Base-by-base conservation (phyloP, 805 yeast genomes). In the Maudiozyma bulderi region DNA sequence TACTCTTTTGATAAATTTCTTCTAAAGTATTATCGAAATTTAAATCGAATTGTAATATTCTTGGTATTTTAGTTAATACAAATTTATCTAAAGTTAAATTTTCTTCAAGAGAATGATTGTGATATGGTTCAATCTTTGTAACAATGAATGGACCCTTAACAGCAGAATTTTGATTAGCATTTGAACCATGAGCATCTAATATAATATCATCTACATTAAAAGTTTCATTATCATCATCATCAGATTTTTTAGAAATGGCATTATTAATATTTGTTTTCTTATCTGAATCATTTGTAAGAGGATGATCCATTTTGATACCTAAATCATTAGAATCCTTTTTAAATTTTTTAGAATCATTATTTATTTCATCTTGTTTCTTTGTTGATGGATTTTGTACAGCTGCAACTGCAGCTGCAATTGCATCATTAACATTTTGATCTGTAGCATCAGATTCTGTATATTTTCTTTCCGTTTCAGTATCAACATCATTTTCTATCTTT, bases 321-420 rank as follows among this genome's bases (percentile, higher is more conserved):
- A 39, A 29, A 9, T 39, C 30, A 39, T n/a, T 10, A 34, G n/a
- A 10, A n/a, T 34, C 37, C 26, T 20, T 20, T 20, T 20, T 20
- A 20, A 20, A 20, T 3, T 20, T 20, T 20, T 20, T 20, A 34
- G n/a, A 11, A 11, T 34, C n/a, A 26, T 28, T 29, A n/a, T 40
- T 8, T 13, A 3, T 6, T 28, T 40, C 33, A 40, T 30, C 34
- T n/a, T 29, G 11, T 9, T 40, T 14, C 28, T 30, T 43, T 11
- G 13, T 10, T 1, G 44, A 13, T 32, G 58, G 53, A 44, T 60
- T 59, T 43, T 60, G 59, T 5, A 62, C 67, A 7, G 67, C 68
- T 1, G 66, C 67, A 6, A 62, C 68, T 3, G 67, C 68, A 7
- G 68, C 68, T 5, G 64, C 68, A 47, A 62, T 62, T 6, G 68